A percentile compares a stretch with the other conserved stretches of the same genome.
Evolutionary conservation across 2,329 filamentous ascomycete genomes (phyloP).

Genomic region (Aureobasidium musti): DNA sequence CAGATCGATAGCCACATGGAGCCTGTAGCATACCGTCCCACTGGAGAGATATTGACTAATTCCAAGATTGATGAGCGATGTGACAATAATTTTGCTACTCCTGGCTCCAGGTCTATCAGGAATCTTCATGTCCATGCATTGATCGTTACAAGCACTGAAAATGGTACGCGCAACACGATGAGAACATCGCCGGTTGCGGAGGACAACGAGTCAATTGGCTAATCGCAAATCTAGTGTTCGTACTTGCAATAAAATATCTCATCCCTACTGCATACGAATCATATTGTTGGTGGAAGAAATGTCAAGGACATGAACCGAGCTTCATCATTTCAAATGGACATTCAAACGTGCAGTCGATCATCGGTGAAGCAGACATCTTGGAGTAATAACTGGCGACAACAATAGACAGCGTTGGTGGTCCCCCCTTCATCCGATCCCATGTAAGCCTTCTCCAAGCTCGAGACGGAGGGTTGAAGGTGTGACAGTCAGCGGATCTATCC

Average conservation of each 20-base stretch:
- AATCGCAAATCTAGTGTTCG: neutral
- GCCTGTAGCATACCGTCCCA: neutral
- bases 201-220: neutral
- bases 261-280: neutral
- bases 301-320: conserved; percentile 15
- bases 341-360: conserved; percentile 11
- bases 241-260: neutral
- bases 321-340: neutral
- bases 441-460: conserved; percentile 1
- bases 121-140: neutral
- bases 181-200: neutral
- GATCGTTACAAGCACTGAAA: neutral
- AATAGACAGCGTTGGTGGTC: neutral
- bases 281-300: conserved; percentile 18
- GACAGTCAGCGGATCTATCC: conserved; percentile 21
- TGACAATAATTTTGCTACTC: no score
- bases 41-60: neutral
- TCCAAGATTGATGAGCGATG: neutral
- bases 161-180: neutral
- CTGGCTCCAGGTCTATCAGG: neutral
- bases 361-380: neutral
- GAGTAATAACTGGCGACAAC: neutral
- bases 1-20: neutral
- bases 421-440: neutral
- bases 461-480: conserved; percentile 17